Conservation (phyloP, 2,329 filamentous ascomycete species). For the Tolypocladium sp. region DNA sequence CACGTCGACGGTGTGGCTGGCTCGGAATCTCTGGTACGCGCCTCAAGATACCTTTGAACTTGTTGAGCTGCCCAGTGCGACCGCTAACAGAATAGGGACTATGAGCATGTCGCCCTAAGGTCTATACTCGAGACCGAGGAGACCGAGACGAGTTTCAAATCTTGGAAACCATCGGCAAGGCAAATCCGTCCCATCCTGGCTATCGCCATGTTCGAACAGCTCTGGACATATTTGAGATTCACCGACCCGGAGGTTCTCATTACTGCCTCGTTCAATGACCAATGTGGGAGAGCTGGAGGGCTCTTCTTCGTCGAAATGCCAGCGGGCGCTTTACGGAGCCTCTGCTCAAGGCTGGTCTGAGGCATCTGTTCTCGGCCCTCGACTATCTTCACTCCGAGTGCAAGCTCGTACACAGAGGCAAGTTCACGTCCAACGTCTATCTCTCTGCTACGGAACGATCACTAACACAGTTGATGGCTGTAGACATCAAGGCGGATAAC, state of each 20-base stretch:
- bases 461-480: no score
- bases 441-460: no score
- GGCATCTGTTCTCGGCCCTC: constrained; percentile 22
- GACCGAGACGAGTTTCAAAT: constrained; percentile 10
- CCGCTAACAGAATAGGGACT: no score
- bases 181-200: constrained; percentile 17
- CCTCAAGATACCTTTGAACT: no score
- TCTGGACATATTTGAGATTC: constrained; percentile 15
- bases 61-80: no score
- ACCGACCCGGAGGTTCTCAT: background rate
- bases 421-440: no score
- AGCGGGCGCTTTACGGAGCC: constrained; percentile 22
- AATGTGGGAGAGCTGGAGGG: constrained; percentile 29
- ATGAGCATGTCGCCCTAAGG: constrained; percentile 6
- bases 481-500: constrained; percentile 32
- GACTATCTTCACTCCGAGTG: constrained; percentile 30
- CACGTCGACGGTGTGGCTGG: constrained; percentile 14
- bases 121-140: constrained; percentile 6
- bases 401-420: constrained; percentile 33
- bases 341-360: constrained; percentile 24
- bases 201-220: constrained; percentile 17
- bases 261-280: constrained; percentile 24
- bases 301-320: constrained; percentile 25
- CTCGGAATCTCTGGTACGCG: constrained; percentile 10
- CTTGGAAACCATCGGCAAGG: constrained; percentile 8